Evolutionary conservation across 176 grass and related monocot species (phyloP).

Genomic region (Zizania latifolia): DNA sequence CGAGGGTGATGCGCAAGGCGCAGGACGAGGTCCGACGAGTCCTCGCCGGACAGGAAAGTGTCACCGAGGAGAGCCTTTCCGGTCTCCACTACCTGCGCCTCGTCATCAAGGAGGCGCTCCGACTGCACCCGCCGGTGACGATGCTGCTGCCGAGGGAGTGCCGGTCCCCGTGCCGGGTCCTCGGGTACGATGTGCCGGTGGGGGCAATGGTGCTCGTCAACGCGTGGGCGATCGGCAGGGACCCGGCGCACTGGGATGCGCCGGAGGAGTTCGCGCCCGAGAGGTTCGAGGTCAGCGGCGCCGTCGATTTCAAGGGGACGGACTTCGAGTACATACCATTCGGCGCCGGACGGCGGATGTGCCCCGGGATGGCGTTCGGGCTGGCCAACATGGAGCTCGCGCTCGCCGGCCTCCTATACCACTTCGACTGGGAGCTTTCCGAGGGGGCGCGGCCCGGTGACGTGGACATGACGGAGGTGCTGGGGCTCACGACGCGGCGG

Average conservation of each 20-base stretch:
- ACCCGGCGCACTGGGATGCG: constrained; percentile 16
- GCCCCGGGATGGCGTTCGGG: not conserved
- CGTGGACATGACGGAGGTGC: not conserved
- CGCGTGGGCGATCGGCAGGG: constrained; percentile 30
- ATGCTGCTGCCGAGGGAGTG: constrained; percentile 14
- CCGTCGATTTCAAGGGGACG: not conserved
- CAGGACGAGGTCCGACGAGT: constrained; percentile 21
- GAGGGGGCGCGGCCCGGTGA: not conserved
- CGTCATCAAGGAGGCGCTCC: constrained; percentile 28
- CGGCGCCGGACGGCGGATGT: not conserved
- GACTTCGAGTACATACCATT: not conserved
- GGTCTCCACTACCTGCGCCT: constrained; percentile 18
- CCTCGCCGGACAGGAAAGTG: not conserved
- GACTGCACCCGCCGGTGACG: constrained; percentile 14
- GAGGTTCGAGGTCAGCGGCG: constrained; percentile 1
- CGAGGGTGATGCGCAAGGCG: constrained; percentile 21
- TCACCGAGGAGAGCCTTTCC: not conserved
- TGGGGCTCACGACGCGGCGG: not conserved
- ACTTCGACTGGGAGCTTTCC: not conserved
- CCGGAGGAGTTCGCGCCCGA: constrained; percentile 36
- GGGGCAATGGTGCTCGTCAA: constrained; percentile 17
- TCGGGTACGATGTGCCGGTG: not conserved
- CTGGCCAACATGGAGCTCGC: not conserved
- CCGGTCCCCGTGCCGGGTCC: not conserved
- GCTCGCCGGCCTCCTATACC: not conserved